Percentiles rank a stretch among this genome's conserved stretches.
phyloP scores from a whole-genome alignment of 257 asterid species.

The Lithospermum erythrorhizon region DNA sequence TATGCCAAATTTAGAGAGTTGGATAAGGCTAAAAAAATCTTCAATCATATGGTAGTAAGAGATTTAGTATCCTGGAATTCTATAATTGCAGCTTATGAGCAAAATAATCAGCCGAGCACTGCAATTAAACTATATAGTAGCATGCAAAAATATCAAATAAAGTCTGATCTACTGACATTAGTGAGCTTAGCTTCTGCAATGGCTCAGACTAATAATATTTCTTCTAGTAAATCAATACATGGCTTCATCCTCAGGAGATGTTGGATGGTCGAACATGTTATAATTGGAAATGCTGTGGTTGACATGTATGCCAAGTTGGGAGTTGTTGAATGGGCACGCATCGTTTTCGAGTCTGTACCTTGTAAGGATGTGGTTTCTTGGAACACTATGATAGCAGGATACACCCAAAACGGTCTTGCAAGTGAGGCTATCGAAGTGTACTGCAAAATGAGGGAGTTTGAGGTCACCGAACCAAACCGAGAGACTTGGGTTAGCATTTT shows the following conservation, averaged over 20 bases:
- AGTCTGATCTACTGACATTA: conserved; percentile 59
- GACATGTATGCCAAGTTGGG: conserved; percentile 91
- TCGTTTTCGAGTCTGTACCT: conserved; percentile 44
- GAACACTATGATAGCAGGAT: conserved; percentile 72
- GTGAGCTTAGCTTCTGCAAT: conserved; percentile 61
- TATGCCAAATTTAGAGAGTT: conserved; percentile 62
- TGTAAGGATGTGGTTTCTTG: conserved; percentile 63
- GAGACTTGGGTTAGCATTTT: conserved; percentile 68
- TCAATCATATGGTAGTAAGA: conserved; percentile 40
- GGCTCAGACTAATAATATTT: conserved; percentile 45
- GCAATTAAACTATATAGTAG: conserved; percentile 36
- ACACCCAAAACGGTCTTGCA: conserved; percentile 79
- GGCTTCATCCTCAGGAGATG: conserved; percentile 45
- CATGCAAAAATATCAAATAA: conserved; percentile 37
- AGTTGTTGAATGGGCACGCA: conserved; percentile 35
- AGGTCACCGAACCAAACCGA: conserved; percentile 33
- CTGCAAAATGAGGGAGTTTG: conserved; percentile 32
- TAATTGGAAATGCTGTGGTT: conserved; percentile 60
- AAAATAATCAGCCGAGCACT: conserved; percentile 37
- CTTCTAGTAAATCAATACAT: conserved; percentile 47
- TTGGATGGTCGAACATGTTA: conserved; percentile 38
- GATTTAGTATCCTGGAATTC: conserved; percentile 78
- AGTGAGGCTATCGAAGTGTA: conserved; percentile 47
- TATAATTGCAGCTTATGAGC: conserved; percentile 72
- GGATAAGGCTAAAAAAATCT: conserved; percentile 36